phyloP scores from a whole-genome alignment of 306 rosid genomes.

The Fragaria vesca region DNA sequence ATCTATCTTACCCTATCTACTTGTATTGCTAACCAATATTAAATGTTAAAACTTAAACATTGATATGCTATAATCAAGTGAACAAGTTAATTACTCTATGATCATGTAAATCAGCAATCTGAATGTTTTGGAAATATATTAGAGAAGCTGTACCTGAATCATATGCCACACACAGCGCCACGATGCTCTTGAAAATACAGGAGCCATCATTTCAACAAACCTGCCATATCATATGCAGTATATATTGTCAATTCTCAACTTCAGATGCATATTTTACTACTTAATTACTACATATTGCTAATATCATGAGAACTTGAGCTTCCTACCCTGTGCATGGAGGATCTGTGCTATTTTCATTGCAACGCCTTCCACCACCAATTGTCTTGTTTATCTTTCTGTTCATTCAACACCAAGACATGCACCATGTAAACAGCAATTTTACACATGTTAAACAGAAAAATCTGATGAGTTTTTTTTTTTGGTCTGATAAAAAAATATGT shows the following conservation, averaged over 20 bases:
- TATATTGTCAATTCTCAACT: neutral
- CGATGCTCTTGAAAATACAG: constrained; percentile 45
- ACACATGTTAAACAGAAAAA: neutral
- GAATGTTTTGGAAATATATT: neutral
- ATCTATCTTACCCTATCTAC: neutral
- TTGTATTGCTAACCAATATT: neutral
- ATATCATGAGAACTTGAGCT: neutral
- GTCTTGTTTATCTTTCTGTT: constrained; percentile 63
- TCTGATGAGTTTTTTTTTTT: neutral
- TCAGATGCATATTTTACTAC: neutral
- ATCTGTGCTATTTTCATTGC: constrained; percentile 58
- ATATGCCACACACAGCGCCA: constrained; percentile 51
- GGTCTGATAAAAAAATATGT: neutral
- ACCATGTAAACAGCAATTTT: neutral
- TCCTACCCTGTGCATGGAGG: constrained; percentile 84
- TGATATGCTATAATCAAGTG: neutral
- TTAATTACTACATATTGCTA: no score
- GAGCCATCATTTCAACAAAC: constrained; percentile 58
- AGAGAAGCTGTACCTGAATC: constrained; percentile 36
- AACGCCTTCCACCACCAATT: constrained; percentile 49
- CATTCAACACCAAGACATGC: neutral
- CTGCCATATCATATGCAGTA: constrained; percentile 19
- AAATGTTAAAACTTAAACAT: neutral
- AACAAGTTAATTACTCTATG: neutral
- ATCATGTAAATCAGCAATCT: neutral